Percentiles rank a stretch among this genome's conserved stretches.
Evolutionary conservation across 2,329 filamentous ascomycete species (phyloP).

Genomic region (Diaporthe amygdali): DNA sequence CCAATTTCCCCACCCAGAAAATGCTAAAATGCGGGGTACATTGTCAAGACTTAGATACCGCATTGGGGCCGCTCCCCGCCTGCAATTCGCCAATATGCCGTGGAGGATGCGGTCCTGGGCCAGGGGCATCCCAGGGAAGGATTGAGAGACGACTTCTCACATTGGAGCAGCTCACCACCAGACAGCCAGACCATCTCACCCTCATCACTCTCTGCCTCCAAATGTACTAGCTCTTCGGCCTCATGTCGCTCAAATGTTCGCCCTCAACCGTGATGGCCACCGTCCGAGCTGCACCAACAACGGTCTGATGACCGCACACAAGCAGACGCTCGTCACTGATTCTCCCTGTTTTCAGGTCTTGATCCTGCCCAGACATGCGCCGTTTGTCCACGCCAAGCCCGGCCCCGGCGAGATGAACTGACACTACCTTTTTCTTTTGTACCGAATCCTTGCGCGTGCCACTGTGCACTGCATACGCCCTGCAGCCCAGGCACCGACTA

Average conservation of each 20-base stretch:
- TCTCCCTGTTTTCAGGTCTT: not conserved
- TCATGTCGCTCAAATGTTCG: slow-evolving; percentile 9
- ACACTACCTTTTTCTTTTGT: not conserved
- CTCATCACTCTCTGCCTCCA: not conserved
- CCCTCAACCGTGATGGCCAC: not conserved
- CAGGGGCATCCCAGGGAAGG: not conserved
- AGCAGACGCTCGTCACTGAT: not conserved
- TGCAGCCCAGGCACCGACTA: not conserved
- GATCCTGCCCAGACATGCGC: not conserved
- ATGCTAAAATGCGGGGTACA: slow-evolving; percentile 6
- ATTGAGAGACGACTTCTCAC: not conserved
- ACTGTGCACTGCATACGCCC: not conserved
- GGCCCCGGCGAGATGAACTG: not conserved
- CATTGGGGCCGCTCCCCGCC: not conserved
- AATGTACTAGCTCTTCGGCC: not conserved
- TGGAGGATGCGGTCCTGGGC: not conserved
- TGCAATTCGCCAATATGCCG: not conserved
- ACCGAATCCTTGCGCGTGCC: not conserved
- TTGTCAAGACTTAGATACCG: not conserved
- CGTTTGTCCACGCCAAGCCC: slow-evolving; percentile 3
- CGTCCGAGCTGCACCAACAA: not conserved
- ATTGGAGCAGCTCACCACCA: not conserved
- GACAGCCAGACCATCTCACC: not conserved
- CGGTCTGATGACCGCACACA: not conserved
- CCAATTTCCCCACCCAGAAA: slow-evolving; percentile 1